These are phyloP conservation scores for Lojkania enalia DNA, from an alignment of 2,329 filamentous ascomycete species.

Conservation along the genomic window DNA sequence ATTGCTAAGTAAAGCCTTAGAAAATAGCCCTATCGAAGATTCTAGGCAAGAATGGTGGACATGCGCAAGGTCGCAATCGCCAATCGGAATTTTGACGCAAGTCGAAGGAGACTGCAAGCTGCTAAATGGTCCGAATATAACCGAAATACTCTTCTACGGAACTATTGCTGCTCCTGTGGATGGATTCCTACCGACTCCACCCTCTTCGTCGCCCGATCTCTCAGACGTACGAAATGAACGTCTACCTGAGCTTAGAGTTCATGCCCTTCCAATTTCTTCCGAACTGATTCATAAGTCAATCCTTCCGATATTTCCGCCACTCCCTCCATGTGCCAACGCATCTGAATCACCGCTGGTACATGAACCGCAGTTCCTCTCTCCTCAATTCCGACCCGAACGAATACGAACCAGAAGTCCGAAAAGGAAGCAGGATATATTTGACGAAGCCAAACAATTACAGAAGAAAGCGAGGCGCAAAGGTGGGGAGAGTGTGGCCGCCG, in stretches of 20 bases:
- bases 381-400: constrained; percentile 24
- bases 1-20: constrained; percentile 28
- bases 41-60: constrained; percentile 42
- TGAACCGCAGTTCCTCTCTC: constrained; percentile 41
- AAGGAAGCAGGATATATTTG: constrained; percentile 52
- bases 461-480: constrained; percentile 48
- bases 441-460: constrained; percentile 51
- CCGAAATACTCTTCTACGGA: constrained; percentile 53
- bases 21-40: constrained; percentile 3
- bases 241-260: constrained; percentile 37
- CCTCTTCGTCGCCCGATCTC: constrained; percentile 32
- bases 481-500: constrained; percentile 49
- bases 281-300: constrained; percentile 35
- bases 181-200: constrained; percentile 36
- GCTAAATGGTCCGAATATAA: constrained; percentile 28
- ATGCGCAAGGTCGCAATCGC: constrained; percentile 41
- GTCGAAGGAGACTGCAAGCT: constrained; percentile 18
- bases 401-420: constrained; percentile 37
- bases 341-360: constrained; percentile 20
- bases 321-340: constrained; percentile 9
- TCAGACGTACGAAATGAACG: constrained; percentile 10
- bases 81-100: constrained; percentile 45
- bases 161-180: constrained; percentile 25
- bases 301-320: constrained; percentile 9
- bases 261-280: constrained; percentile 51